These are phyloP conservation scores for Coriaria nepalensis DNA, from an alignment of 306 rosid species.

Conservation along the genomic window DNA sequence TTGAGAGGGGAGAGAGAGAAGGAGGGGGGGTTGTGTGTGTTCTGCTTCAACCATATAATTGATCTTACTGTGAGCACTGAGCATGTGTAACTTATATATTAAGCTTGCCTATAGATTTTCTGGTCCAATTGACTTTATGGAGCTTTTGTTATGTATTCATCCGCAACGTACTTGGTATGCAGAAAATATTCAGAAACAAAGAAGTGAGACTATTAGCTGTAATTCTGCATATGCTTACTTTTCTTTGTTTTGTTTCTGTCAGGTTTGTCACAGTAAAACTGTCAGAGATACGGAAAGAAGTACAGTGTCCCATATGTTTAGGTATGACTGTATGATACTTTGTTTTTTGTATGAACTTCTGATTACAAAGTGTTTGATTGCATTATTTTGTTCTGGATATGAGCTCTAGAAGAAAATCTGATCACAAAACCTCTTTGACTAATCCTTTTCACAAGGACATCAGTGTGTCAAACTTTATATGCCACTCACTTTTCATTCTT, in stretches of 20 bases:
- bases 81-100: no score
- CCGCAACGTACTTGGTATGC: background rate
- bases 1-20: no score
- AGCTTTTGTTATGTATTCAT: background rate
- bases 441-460: background rate
- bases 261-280: slow-evolving; percentile 41
- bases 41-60: no score
- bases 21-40: no score
- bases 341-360: slow-evolving; percentile 1
- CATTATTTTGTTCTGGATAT: slow-evolving; percentile 4
- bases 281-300: slow-evolving; percentile 57
- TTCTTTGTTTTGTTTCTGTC: slow-evolving; percentile 22
- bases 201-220: background rate
- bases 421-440: background rate
- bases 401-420: background rate
- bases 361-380: slow-evolving; percentile 3
- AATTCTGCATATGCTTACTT: slow-evolving; percentile 11
- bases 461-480: background rate
- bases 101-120: no score
- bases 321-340: slow-evolving; percentile 25
- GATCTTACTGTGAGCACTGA: no score
- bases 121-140: background rate
- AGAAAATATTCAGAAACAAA: no score
- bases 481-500: background rate
- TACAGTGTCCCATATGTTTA: slow-evolving; percentile 78